phyloP scores from a whole-genome alignment of 805 yeast genomes.

The Lachancea sp. region DNA sequence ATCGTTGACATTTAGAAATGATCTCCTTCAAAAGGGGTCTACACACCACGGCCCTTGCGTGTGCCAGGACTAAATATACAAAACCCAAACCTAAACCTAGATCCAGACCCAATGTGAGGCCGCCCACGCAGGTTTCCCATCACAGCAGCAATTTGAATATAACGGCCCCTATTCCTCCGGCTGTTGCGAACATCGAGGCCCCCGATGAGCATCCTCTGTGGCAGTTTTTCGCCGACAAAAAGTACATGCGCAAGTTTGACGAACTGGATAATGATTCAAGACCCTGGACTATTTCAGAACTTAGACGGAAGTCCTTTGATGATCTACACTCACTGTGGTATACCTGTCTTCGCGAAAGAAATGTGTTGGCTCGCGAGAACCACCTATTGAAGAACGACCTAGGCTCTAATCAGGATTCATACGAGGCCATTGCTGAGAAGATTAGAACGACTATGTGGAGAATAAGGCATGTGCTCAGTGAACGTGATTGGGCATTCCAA shows the following conservation, averaged over 20 bases:
- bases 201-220: conserved; percentile 88
- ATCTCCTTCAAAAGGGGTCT: conserved; percentile 22
- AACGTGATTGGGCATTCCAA: conserved; percentile 67
- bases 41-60: conserved; percentile 33
- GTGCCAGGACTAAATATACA: conserved; percentile 40
- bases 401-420: conserved; percentile 36
- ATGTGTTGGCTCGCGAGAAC: conserved; percentile 67
- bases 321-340: conserved; percentile 93
- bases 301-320: conserved; percentile 84
- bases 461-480: conserved; percentile 81
- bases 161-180: conserved; percentile 81
- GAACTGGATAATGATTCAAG: conserved; percentile 54
- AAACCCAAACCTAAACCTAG: conserved; percentile 28
- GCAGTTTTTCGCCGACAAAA: conserved; percentile 74
- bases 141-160: conserved; percentile 39
- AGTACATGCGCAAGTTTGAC: conserved; percentile 51
- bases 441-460: conserved; percentile 64
- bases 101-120: conserved; percentile 18
- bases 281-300: conserved; percentile 82
- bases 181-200: conserved; percentile 62
- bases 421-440: conserved; percentile 35
- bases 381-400: conserved; percentile 46
- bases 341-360: conserved; percentile 74
- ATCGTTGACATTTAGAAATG: conserved; percentile 5
- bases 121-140: conserved; percentile 26